These are phyloP conservation scores for Trichosporon inkin DNA, from an alignment of 1,284 basidiomycete species.

Conservation along the genomic window DNA sequence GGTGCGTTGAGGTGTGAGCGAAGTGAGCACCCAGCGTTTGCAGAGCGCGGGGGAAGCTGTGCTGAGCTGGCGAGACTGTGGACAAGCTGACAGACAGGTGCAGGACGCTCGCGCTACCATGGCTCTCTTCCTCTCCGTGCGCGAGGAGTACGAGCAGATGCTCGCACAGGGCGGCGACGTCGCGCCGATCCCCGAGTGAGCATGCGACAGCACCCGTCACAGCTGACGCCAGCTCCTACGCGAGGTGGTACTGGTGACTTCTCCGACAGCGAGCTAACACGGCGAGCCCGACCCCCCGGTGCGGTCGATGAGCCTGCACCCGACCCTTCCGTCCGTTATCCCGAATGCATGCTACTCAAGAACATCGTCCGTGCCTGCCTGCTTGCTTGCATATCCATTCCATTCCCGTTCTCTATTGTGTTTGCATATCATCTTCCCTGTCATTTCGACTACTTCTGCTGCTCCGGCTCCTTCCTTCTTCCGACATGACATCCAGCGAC, in stretches of 20 bases:
- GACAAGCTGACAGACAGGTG: slow-evolving; percentile 25
- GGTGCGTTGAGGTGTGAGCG: background rate
- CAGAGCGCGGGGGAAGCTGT: background rate
- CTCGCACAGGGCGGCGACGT: slow-evolving; percentile 31
- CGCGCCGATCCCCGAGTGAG: slow-evolving; percentile 32
- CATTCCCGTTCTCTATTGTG: too few species aligned
- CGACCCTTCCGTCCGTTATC: background rate
- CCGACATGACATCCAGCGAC: too few species aligned
- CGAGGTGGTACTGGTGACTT: slow-evolving; percentile 35
- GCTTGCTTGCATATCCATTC: too few species aligned
- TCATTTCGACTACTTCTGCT: too few species aligned
- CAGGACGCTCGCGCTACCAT: slow-evolving; percentile 44
- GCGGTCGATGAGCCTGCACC: background rate
- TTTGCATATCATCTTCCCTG: too few species aligned
- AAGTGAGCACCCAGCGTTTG: background rate
- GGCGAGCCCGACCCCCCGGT: too few species aligned
- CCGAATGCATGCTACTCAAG: too few species aligned
- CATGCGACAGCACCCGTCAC: background rate
- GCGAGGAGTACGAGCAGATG: slow-evolving; percentile 37
- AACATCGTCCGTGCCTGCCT: too few species aligned
- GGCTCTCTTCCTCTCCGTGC: slow-evolving; percentile 37
- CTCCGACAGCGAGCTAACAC: too few species aligned
- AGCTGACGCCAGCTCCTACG: slow-evolving; percentile 23
- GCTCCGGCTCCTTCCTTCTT: too few species aligned
- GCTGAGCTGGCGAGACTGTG: background rate